phyloP scores from a whole-genome alignment of 2,329 filamentous ascomycete genomes.

The Magnaporthiopsis rhizophila region DNA sequence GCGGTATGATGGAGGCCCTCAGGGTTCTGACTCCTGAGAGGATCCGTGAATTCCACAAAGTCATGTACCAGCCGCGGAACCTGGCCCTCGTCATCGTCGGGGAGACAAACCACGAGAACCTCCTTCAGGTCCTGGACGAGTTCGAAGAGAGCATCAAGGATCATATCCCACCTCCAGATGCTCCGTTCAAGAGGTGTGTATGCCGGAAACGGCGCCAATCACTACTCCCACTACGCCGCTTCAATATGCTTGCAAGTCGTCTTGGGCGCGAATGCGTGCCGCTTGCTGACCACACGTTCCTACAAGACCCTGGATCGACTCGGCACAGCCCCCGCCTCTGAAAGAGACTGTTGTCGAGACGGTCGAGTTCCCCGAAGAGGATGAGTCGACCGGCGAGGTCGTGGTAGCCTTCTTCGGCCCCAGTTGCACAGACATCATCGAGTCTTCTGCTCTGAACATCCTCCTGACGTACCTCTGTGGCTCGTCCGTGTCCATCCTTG shows the following conservation, averaged over 20 bases:
- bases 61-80: constrained; percentile 98
- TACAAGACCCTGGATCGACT: constrained; percentile 75
- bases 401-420: constrained; percentile 83
- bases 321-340: constrained; percentile 65
- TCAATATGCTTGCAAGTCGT: neutral
- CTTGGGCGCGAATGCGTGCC: neutral
- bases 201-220: neutral
- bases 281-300: neutral
- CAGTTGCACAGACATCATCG: constrained; percentile 61
- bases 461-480: constrained; percentile 82
- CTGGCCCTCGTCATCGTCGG: constrained; percentile 87
- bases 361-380: constrained; percentile 91
- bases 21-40: constrained; percentile 78
- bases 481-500: constrained; percentile 84
- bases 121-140: constrained; percentile 72
- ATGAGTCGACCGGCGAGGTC: constrained; percentile 87
- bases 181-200: constrained; percentile 61
- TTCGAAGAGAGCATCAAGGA: constrained; percentile 85
- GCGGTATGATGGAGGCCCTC: constrained; percentile 88
- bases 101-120: constrained; percentile 73
- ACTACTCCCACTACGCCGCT: neutral
- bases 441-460: constrained; percentile 67
- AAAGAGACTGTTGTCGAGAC: constrained; percentile 65
- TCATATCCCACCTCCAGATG: constrained; percentile 66
- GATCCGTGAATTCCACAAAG: constrained; percentile 88